Evolutionary conservation across 495 filamentous ascomycete genomes (phyloP).

Genomic region (Aspergillus kassunensis): DNA sequence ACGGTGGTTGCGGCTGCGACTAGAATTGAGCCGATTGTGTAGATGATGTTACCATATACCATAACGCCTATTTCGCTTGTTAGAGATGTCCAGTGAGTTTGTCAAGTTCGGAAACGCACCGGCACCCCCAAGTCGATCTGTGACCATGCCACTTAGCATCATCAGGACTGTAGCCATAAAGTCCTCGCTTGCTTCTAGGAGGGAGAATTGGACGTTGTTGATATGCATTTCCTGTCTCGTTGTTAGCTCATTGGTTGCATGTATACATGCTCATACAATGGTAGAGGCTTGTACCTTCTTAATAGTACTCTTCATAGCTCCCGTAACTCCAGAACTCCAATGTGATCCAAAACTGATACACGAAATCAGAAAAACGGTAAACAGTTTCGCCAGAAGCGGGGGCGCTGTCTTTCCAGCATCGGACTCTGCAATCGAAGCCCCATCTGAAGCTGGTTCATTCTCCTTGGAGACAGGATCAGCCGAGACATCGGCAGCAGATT

Average conservation of each 20-base stretch:
- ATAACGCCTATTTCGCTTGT: conserved; percentile 32
- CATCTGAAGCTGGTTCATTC: too few relatives aligned
- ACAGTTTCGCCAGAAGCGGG: conserved; percentile 33
- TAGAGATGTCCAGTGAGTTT: too few relatives aligned
- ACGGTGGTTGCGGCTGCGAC: conserved; percentile 39
- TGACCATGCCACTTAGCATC: conserved; percentile 39
- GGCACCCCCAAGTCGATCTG: conserved; percentile 44
- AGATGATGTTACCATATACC: conserved; percentile 42
- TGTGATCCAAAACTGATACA: conserved; percentile 43
- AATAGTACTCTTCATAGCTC: conserved; percentile 44
- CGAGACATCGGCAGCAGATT: too few relatives aligned
- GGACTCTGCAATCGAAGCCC: neutral
- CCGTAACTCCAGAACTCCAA: conserved; percentile 40
- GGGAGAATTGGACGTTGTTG: conserved; percentile 40
- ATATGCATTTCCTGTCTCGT: conserved; percentile 31
- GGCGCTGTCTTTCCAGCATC: conserved; percentile 22
- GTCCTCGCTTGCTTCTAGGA: conserved; percentile 43
- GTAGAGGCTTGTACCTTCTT: conserved; percentile 44
- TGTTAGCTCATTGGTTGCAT: neutral
- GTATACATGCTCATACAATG: neutral
- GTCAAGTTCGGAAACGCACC: conserved; percentile 16
- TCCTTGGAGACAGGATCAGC: too few relatives aligned
- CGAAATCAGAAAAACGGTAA: conserved; percentile 35
- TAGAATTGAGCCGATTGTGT: conserved; percentile 44
- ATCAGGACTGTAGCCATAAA: conserved; percentile 44